Evolutionary conservation across 805 yeast species (phyloP), one percentile per base, ranked within the genome.

Genomic region (Candida wancherniae): DNA sequence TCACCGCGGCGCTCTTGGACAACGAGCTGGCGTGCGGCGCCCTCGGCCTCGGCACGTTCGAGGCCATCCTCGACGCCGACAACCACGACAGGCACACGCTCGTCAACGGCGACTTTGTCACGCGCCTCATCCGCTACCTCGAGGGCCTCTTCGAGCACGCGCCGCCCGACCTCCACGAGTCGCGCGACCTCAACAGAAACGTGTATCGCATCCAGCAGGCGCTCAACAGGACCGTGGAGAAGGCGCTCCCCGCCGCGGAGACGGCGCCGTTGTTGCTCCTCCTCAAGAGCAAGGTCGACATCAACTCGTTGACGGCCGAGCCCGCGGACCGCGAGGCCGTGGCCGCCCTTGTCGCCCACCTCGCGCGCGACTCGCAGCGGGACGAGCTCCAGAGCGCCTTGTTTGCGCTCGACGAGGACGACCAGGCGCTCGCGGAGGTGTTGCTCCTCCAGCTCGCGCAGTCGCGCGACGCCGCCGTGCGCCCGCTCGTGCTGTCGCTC

Each of bases 121-220:
- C 17, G 4, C 17, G 31, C 6, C 50, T 50, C 28, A 50, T 55
- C 10, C 22, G 22, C 9, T 55, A 59, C 31, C 39, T 62, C 9
- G 65, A 63, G 24, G 29, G 39, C 5, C 32, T 62, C 12, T 63
- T 48, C 37, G 36, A 34, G 5, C 51, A 52, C 6, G 24, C 36
- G 4, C 48, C 48, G 13, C 68, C 68, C 0, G 32, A 36, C n/a
- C 48, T 51, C 8, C 71, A 65, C 37, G 66, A 63, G 39, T 63
- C 53, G 45, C 37, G 50, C 26, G 46, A 61, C 35, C 28, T 44
- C 25, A 58, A 63, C 15, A 41, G 45, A 30, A 60, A 48, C 37
- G 32, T 59, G 12, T 28, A 32, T 13, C 24, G 40, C 8, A 28
- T 40, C 4, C 47, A 39, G 28, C 19, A 15, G 6, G 18, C 19